Percentiles rank a stretch among this genome's conserved stretches.
These are phyloP conservation scores for Leucocoprinus leucothites DNA, from an alignment of 768 basidiomycete genomes.

Conservation along the genomic window DNA sequence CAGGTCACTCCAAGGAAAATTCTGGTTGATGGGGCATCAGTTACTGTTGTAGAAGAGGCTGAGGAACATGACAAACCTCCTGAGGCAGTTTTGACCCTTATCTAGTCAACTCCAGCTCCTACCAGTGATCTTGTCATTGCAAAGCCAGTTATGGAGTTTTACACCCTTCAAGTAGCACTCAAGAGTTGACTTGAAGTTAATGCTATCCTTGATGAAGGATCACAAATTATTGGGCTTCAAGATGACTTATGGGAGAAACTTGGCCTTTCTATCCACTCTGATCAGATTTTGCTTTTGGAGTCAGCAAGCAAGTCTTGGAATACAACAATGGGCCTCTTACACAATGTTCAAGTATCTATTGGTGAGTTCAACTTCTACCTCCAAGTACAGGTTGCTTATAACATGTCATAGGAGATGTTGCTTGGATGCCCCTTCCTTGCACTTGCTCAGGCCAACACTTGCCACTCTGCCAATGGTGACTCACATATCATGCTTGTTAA, in stretches of 20 bases:
- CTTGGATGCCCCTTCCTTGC: no score
- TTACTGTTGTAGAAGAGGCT: no score
- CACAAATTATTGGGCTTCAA: no score
- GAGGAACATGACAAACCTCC: no score
- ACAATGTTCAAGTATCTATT: constrained; percentile 14
- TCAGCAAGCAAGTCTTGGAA: constrained; percentile 11
- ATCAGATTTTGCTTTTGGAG: constrained; percentile 16
- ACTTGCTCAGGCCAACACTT: constrained; percentile 7
- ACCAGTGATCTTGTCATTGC: constrained; percentile 8
- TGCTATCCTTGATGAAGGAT: constrained; percentile 16
- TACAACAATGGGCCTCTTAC: constrained; percentile 16
- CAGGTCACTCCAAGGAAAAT: no score
- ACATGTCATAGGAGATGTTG: constrained; percentile 20
- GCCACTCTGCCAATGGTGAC: constrained; percentile 8
- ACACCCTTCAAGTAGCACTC: constrained; percentile 9
- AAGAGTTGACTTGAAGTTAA: constrained; percentile 3
- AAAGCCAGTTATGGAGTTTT: constrained; percentile 12
- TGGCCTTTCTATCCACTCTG: no score
- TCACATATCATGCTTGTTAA: constrained; percentile 10
- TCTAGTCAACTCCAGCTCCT: background rate
- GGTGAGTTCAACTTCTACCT: constrained; percentile 17
- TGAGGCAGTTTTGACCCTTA: no score
- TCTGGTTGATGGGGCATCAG: no score
- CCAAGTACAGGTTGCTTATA: constrained; percentile 20
- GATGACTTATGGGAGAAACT: no score